Evolutionary conservation across 148 eudicot genomes (phyloP), one percentile per base, ranked within the genome.

Genomic region (Polygonum maritimum): DNA sequence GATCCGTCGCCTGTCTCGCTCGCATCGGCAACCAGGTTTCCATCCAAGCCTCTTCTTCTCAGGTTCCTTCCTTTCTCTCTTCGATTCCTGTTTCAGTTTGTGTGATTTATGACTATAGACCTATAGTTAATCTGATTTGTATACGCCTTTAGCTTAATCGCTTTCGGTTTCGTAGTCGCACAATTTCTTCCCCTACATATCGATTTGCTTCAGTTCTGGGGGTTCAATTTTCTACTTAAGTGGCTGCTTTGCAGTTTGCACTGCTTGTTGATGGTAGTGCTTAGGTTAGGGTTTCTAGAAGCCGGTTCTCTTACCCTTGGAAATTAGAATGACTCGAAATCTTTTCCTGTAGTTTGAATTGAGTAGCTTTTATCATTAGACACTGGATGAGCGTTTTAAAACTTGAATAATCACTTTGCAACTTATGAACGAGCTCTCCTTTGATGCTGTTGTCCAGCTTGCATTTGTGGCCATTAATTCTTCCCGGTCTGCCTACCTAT

Each of bases 21-120:
- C 96, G 96, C 79, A 87, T 95, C 79, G 98, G 97, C 78, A 92
- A 92, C 82, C 97, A 95, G 70, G 91, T 95, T 41, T 84, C 89
- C 73, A 82, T 95, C 77, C 97, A 92, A 86, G 91, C 94, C 76
- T 85, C 97, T 76, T 80, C 94, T 78, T 82, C 97, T 69, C 97
- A 84, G 96, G 98, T 94, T 39, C 38, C 33, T 5, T n/a, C 54
- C 35, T 44, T 12, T 19, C n/a, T 60, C 69, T 12, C 16, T 51
- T 14, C n/a, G 15, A 11, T 26, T 60, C 18, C 45, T 67, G 21
- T 18, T 67, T 65, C 21, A n/a, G 14, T 67, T 16, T 16, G 44
- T 38, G 45, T 36, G 71, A 36, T 36, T 14, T 67, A 41, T 14
- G 7, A 5, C 19, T 54, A n/a, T n/a, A n/a, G n/a, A n/a, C n/a